A percentile compares a stretch with the other conserved stretches of the same genome.
Conservation (phyloP, 805 yeast genomes). For the Yarrowia divulgata region DNA sequence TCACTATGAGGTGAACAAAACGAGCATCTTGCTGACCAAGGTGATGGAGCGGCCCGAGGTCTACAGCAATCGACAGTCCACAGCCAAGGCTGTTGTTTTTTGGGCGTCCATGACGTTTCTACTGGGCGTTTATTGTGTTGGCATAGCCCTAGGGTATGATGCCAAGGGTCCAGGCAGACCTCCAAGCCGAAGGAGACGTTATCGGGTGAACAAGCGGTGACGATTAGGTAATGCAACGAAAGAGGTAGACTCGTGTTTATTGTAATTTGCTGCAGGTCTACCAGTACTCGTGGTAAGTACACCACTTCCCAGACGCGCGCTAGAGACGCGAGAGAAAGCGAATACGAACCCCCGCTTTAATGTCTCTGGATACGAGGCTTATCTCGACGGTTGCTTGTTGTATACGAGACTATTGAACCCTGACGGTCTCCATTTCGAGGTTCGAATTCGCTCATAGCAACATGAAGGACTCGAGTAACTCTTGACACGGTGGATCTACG, state of each 20-base stretch:
- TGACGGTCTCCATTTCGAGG: not conserved
- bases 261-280: no score
- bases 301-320: no score
- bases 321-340: constrained; percentile 4
- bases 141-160: not conserved
- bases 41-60: constrained; percentile 21
- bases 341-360: not conserved
- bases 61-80: not conserved
- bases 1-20: constrained; percentile 16
- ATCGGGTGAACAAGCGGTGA: not conserved
- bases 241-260: not conserved
- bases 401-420: not conserved
- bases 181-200: not conserved
- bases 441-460: constrained; percentile 16
- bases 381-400: not conserved
- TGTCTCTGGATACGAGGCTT: constrained; percentile 5
- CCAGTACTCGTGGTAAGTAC: no score
- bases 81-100: constrained; percentile 1
- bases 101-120: constrained; percentile 23
- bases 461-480: not conserved
- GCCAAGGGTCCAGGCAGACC: not conserved
- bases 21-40: constrained; percentile 16
- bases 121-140: constrained; percentile 13
- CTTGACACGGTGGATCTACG: constrained; percentile 7
- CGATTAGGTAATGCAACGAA: not conserved